phyloP scores from a whole-genome alignment of 371 early-diverging fungal genomes.

The Mortierella sp. region DNA sequence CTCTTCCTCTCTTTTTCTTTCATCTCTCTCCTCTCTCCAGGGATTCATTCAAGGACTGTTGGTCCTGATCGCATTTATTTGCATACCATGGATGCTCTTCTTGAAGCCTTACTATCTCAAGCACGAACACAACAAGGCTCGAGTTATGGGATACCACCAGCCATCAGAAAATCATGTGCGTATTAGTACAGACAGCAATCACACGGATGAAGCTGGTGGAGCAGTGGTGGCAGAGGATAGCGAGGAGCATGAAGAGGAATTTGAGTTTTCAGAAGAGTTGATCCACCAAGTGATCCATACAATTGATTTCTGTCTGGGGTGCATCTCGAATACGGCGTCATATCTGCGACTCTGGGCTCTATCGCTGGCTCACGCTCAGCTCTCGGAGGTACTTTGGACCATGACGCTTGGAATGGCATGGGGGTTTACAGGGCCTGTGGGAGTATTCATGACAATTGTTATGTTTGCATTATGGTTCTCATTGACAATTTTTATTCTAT shows the following conservation, averaged over 20 bases:
- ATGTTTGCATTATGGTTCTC: slow-evolving; percentile 88
- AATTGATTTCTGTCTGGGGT: slow-evolving; percentile 98
- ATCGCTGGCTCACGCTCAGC: slow-evolving; percentile 99
- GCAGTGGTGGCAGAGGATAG: slow-evolving; percentile 56
- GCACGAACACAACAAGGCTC: slow-evolving; percentile 81
- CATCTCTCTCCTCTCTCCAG: slow-evolving; percentile 52
- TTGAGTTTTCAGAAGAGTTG: slow-evolving; percentile 95
- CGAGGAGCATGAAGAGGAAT: slow-evolving; percentile 73
- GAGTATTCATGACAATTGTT: slow-evolving; percentile 64
- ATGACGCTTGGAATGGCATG: slow-evolving; percentile 90
- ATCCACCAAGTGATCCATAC: slow-evolving; percentile 99
- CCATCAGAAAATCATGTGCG: slow-evolving; percentile 67
- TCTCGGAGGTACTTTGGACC: slow-evolving; percentile 98
- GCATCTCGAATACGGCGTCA: slow-evolving; percentile 99
- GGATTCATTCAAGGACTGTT: slow-evolving; percentile 90
- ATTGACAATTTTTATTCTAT: slow-evolving; percentile 85
- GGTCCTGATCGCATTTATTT: slow-evolving; percentile 87
- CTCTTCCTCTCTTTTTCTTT: background rate
- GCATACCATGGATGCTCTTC: slow-evolving; percentile 99
- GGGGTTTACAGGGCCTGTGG: slow-evolving; percentile 63
- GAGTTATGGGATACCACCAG: slow-evolving; percentile 81
- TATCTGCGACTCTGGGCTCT: slow-evolving; percentile 99
- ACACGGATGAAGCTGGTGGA: slow-evolving; percentile 55
- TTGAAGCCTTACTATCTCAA: slow-evolving; percentile 93
- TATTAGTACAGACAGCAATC: slow-evolving; percentile 54